Base-by-base conservation (phyloP, 805 yeast genomes). In the Cyberlindnera misumaiensis region DNA sequence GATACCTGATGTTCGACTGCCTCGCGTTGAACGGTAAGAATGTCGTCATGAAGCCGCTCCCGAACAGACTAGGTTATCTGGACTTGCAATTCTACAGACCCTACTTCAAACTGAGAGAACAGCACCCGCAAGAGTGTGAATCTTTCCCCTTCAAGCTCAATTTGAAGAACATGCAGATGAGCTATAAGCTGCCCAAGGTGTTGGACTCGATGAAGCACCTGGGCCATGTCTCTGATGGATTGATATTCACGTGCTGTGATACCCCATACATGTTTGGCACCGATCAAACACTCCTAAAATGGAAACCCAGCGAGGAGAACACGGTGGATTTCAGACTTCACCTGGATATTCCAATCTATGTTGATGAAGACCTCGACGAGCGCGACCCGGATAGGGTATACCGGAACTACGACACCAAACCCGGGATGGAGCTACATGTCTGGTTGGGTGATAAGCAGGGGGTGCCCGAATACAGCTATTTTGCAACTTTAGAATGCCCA, bases 281-380 rank as follows among this genome's bases (percentile, higher is more conserved):
- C 1, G 97, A 93, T 59, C 72, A 77, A 1, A 76, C 87, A 6
- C 66, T 93, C 35, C 64, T 93, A 39, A 93, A 94, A 62, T 93
- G 99, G 99, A 93, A 93, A 55, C 97, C 98, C 3, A 86, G 95
- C 11, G 85, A 85, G 45, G 98, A 90, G 59, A 94, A 93, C 52
- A 83, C 97, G 0, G 76, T 94, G 32, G 99, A 93, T 61, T 93
- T 86, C 62, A 80, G 80, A 55, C 60, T 93, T 43, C 68, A 70
- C 26, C 59, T 87, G 42, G 70, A 71, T 27, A 84, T 85, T 51
- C 75, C 78, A 13, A 49, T 60, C 8, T 77, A 49, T 49, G 71
- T 71, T 33, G 90, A 83, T 55, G 73, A 73, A 5, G 84, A 79
- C 39, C 63, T 81, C 22, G 59, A 65, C 20, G 65, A 67, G 31